Base-by-base conservation (phyloP, 352 stramenopile species). In the Globisporangium barbulae region DNA sequence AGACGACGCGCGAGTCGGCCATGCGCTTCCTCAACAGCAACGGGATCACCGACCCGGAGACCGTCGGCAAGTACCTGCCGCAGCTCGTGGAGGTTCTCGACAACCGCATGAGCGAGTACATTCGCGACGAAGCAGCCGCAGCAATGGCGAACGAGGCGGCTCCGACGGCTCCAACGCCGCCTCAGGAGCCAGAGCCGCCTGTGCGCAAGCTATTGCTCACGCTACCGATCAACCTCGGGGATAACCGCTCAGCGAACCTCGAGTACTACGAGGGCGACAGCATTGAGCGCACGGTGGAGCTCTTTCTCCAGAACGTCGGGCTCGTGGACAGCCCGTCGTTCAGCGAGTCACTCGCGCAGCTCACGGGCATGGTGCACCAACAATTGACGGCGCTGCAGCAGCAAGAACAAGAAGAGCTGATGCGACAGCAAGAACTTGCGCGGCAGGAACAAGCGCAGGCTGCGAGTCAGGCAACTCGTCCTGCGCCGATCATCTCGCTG, bases 261-360 rank as follows among this genome's bases (percentile, higher is more conserved):
- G 66, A 85, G 41, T 92, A 92, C 70, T 94, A 79, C 67, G 79
- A 87, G 67, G 81, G 85, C 33, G 85, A 94, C 45, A 86, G 75
- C 61, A 39, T 90, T 35, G 77, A 91, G 61, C 69, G 73, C 35
- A 90, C 85, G 0, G 83, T 85, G 3, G 75, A 92, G 57, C 54
- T 79, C 6, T 94, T 94, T 61, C 71, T 94, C 17, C 56, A 71
- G 6, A 58, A 45, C 31, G 69, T 90, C 25, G 79, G 83, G 2
- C 45, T 94, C 58, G 67, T 70, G 13, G 52, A 60, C 25, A 64
- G 81, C n/a, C 64, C 75, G 8, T 60, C 42, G 28, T 90, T 87
- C 62, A 64, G 61, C 25, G 68, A 75, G 33, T 85, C 82, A 35
- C 67, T 77, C 6, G 63, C 58, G 9, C 69, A 83, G 59, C 75